Evolutionary conservation across 805 yeast species (phyloP).

Genomic region (Ogataea naganishii): DNA sequence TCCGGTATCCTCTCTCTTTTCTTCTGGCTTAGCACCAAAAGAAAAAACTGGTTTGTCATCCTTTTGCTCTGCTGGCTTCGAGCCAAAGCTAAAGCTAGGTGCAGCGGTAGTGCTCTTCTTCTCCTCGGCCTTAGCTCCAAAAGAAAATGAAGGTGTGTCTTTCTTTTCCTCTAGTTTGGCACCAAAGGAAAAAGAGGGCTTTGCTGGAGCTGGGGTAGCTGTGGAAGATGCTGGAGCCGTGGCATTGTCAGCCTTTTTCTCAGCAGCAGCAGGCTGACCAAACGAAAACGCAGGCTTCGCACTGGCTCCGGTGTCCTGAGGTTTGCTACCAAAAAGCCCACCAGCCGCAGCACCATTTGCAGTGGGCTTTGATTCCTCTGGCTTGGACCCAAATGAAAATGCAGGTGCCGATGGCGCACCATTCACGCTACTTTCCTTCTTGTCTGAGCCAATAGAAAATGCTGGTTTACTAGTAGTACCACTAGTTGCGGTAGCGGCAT

Average conservation of each 20-base stretch:
- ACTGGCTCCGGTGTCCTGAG: too few relatives aligned
- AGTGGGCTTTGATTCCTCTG: constrained; percentile 3
- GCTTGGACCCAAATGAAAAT: constrained; percentile 6
- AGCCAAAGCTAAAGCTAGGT: constrained; percentile 9
- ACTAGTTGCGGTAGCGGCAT: constrained; percentile 5
- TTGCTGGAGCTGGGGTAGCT: constrained; percentile 3
- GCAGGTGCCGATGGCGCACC: constrained; percentile 5
- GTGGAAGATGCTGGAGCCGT: constrained; percentile 2
- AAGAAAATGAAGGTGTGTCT: constrained; percentile 11
- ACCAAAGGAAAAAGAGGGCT: constrained; percentile 11
- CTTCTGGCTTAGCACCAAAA: constrained; percentile 10
- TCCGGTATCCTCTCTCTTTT: constrained; percentile 6
- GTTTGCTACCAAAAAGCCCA: too few relatives aligned
- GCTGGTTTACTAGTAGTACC: constrained; percentile 3
- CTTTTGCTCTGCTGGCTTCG: constrained; percentile 6
- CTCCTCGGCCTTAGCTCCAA: constrained; percentile 8
- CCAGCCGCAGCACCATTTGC: constrained; percentile 3
- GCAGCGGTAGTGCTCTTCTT: constrained; percentile 2
- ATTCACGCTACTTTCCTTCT: background rate
- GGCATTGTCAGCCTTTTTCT: constrained; percentile 2
- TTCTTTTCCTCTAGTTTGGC: constrained; percentile 5
- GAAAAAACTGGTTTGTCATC: constrained; percentile 8
- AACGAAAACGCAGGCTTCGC: constrained; percentile 6
- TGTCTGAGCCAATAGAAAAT: constrained; percentile 1
- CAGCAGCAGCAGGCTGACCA: constrained; percentile 8